Evolutionary conservation across 331 rosid species (phyloP).

Genomic region (Quercus lobata): DNA sequence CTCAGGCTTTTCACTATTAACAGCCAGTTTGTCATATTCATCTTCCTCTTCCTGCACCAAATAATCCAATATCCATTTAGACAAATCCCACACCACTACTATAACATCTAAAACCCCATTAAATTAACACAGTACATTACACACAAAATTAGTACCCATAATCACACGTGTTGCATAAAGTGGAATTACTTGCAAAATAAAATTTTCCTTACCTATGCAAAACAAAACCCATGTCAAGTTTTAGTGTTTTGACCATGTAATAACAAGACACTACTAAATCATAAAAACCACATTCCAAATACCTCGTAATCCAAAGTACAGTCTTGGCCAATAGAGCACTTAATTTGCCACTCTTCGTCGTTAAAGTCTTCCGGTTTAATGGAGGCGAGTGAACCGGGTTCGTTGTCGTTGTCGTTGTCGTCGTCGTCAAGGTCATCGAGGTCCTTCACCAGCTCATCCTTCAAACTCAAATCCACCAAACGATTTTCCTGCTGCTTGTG

Average conservation of each 20-base stretch:
- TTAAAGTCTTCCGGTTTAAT: constrained; percentile 60
- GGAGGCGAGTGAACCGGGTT: constrained; percentile 15
- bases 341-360: constrained; percentile 83
- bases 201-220: too few relatives aligned
- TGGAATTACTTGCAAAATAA: not conserved
- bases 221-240: not conserved
- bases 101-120: not conserved
- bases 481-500: not conserved
- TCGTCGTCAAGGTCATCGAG: constrained; percentile 40
- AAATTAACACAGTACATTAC: not conserved
- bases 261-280: not conserved
- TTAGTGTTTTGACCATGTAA: not conserved
- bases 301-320: constrained; percentile 89
- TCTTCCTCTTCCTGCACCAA: constrained; percentile 86
- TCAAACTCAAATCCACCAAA: constrained; percentile 6
- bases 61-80: not conserved
- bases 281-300: not conserved
- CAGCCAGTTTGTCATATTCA: constrained; percentile 78
- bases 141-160: too few relatives aligned
- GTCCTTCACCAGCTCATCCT: constrained; percentile 38
- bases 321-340: constrained; percentile 75
- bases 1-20: constrained; percentile 54
- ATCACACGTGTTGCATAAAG: not conserved
- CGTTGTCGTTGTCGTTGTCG: constrained; percentile 15
- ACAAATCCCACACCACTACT: not conserved